Percentiles rank a stretch among this genome's conserved stretches.
These are phyloP conservation scores for Taphrina deformans DNA, from an alignment of 1,139 yeast species.

Conservation along the genomic window DNA sequence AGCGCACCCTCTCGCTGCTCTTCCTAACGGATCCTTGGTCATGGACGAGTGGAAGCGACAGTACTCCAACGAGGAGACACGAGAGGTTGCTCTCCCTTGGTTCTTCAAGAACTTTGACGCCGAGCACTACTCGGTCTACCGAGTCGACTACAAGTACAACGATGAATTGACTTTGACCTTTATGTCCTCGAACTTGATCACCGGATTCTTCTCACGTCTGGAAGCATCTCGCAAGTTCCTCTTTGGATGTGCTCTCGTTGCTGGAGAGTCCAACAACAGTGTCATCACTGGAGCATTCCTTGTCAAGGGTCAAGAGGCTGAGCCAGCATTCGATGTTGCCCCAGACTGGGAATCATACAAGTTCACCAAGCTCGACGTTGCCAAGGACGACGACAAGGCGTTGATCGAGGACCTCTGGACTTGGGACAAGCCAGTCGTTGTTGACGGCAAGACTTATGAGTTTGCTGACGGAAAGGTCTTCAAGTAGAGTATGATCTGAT, in stretches of 20 bases:
- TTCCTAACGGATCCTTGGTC: constrained; percentile 63
- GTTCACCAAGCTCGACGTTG: constrained; percentile 65
- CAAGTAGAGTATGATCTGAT: constrained; percentile 44
- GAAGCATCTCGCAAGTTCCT: constrained; percentile 87
- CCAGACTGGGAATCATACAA: constrained; percentile 96
- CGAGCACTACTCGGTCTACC: constrained; percentile 92
- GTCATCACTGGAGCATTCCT: constrained; percentile 95
- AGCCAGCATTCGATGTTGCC: constrained; percentile 95
- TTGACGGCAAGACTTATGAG: constrained; percentile 84
- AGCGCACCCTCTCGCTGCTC: constrained; percentile 86
- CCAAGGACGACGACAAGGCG: constrained; percentile 66
- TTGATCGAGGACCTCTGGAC: constrained; percentile 77
- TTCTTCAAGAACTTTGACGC: constrained; percentile 96
- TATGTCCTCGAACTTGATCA: constrained; percentile 97
- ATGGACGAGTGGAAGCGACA: constrained; percentile 95
- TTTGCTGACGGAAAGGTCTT: constrained; percentile 41
- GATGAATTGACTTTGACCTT: constrained; percentile 95
- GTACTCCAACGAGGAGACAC: constrained; percentile 97
- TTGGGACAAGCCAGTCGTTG: constrained; percentile 79
- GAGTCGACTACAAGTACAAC: constrained; percentile 92
- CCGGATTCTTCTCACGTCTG: constrained; percentile 98
- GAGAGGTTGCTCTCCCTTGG: constrained; percentile 93
- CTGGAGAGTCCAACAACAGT: constrained; percentile 98
- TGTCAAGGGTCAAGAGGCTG: constrained; percentile 89
- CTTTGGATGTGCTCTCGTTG: constrained; percentile 91